phyloP scores from a whole-genome alignment of 164 flowering plant species.

The Stephania cephalantha region DNA sequence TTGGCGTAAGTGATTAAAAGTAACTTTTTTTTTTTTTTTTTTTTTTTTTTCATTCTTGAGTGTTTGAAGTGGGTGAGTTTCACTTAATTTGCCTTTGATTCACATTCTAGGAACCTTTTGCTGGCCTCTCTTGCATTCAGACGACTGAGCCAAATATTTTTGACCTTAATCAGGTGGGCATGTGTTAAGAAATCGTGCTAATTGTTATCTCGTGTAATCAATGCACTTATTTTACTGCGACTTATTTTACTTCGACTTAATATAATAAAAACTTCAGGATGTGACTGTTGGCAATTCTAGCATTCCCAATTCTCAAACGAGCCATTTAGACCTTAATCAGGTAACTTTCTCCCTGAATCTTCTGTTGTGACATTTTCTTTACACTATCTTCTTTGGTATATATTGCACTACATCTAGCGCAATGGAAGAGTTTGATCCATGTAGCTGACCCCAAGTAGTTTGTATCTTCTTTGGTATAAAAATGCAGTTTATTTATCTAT shows the following conservation, averaged over 20 bases:
- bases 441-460: too few species aligned
- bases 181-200: conserved; percentile 11
- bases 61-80: neutral
- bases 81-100: conserved; percentile 6
- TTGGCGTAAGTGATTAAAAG: conserved; percentile 10
- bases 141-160: conserved; percentile 16
- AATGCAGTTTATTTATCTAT: neutral
- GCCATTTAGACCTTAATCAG: conserved; percentile 19
- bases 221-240: neutral
- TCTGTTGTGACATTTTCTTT: neutral
- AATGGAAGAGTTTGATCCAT: too few species aligned
- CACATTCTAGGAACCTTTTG: conserved; percentile 16
- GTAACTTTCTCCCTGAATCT: conserved; percentile 7
- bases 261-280: conserved; percentile 9
- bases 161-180: conserved; percentile 22
- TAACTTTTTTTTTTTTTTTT: neutral
- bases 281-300: conserved; percentile 14
- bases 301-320: conserved; percentile 13
- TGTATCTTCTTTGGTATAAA: neutral
- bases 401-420: too few species aligned
- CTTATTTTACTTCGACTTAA: neutral
- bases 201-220: neutral
- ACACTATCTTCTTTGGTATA: neutral
- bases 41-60: neutral
- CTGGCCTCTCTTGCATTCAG: conserved; percentile 16